Evolutionary conservation across 2,329 filamentous ascomycete genomes (phyloP), one percentile per base, ranked within the genome.

Genomic region (Nothomitra cinnamomea): DNA sequence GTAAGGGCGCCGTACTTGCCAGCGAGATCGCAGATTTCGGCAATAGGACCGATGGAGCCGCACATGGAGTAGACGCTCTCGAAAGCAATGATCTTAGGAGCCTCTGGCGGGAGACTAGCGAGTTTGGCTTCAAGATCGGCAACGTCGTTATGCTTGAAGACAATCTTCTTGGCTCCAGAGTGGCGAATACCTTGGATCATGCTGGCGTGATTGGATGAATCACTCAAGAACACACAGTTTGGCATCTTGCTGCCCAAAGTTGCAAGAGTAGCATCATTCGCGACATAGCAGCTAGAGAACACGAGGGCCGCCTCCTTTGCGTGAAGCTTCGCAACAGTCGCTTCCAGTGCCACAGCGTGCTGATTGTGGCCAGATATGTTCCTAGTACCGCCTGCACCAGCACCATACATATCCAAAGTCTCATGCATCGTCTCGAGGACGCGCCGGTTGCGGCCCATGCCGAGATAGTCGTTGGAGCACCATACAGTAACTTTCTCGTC

Each of bases 11-110:
- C 92, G 66, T 98, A 98, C 73, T 95, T 95, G 58, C 96, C 89
- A 8, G 92, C 90, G 53, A 98, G 73, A 65, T 98, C 88, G 67
- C 90, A 96, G 57, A 98, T 96, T 64, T 83, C 83, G 70, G 89
- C 87, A 61, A 98, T 98, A 0, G 92, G 92, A 0, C 88, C 92
- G 65, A 98, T 87, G 15, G 88, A 95, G 58, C 92, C 92, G 65
- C 92, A 98, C 92, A 98, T 98, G 73, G 88, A 95, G 72, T 98
- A 98, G 2, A 98, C 92, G 28, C 88, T 95, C 71, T 98, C 92
- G 59, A 96, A 98, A 1, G 92, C 92, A 59, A 98, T 98, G 60
- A 98, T 95, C 74, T 98, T 98, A 55, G 92, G 92, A 36, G 86
- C 79, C 56, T 92, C 77, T 1, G 85, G 71, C 0, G 90, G 88